Percentiles rank a stretch among this genome's conserved stretches.
Evolutionary conservation across 2,329 filamentous ascomycete species (phyloP).

Genomic region (Didymosphaeria variabile): DNA sequence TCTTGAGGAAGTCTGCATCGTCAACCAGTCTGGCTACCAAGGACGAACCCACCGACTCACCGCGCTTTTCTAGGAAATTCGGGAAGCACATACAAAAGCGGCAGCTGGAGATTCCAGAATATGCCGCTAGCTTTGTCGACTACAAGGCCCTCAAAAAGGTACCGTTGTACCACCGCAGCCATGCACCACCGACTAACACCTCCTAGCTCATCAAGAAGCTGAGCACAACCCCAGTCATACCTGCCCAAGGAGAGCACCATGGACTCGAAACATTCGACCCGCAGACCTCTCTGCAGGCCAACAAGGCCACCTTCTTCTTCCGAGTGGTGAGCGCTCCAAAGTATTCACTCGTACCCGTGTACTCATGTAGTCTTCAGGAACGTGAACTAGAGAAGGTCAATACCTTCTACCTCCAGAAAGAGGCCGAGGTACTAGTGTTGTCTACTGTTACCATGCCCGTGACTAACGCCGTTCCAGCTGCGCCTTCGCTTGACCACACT

Average conservation of each 20-base stretch:
- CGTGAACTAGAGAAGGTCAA: slow-evolving; percentile 98
- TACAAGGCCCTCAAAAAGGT: slow-evolving; percentile 99
- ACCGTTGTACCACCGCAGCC: slow-evolving; percentile 29
- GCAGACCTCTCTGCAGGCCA: slow-evolving; percentile 91
- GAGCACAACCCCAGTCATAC: slow-evolving; percentile 86
- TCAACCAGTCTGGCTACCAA: slow-evolving; percentile 47
- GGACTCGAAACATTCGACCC: slow-evolving; percentile 68
- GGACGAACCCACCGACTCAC: slow-evolving; percentile 49
- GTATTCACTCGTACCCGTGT: background rate
- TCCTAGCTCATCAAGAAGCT: slow-evolving; percentile 95
- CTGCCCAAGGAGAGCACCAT: slow-evolving; percentile 72
- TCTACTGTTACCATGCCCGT: slow-evolving; percentile 12
- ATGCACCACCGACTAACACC: slow-evolving; percentile 20
- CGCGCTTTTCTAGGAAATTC: slow-evolving; percentile 81
- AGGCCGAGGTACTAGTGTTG: slow-evolving; percentile 79
- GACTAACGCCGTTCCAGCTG: slow-evolving; percentile 67
- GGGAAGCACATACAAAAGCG: slow-evolving; percentile 99
- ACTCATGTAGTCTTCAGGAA: slow-evolving; percentile 67
- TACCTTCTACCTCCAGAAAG: slow-evolving; percentile 96
- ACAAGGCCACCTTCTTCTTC: slow-evolving; percentile 99
- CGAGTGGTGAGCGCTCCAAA: slow-evolving; percentile 73
- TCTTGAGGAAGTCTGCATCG: slow-evolving; percentile 45
- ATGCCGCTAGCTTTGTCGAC: slow-evolving; percentile 98
- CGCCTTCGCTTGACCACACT: slow-evolving; percentile 92
- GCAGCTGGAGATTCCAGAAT: slow-evolving; percentile 98